These are phyloP conservation scores for Cucumis hystrix DNA, from an alignment of 306 rosid genomes.

Conservation along the genomic window DNA sequence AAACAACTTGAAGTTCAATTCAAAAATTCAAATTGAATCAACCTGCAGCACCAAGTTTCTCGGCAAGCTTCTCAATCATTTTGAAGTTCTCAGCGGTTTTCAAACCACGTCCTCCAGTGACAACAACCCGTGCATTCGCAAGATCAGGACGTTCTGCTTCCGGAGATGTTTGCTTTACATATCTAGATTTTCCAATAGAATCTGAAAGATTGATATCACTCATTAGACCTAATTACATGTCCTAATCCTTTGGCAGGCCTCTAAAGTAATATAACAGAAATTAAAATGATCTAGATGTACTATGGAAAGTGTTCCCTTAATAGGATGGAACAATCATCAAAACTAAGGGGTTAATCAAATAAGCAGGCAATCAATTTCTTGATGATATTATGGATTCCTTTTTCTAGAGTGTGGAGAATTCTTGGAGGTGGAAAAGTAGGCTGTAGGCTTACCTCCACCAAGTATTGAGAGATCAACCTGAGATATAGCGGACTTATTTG, in stretches of 20 bases:
- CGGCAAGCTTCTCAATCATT: conserved; percentile 82
- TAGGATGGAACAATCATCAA: not conserved
- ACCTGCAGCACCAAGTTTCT: conserved; percentile 91
- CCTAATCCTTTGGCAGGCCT: not conserved
- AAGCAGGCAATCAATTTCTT: not conserved
- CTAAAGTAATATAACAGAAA: not conserved
- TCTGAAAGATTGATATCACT: conserved; percentile 27
- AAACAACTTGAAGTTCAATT: conserved; percentile 2
- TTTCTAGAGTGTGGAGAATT: conserved; percentile 8
- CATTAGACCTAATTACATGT: not conserved
- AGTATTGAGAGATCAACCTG: conserved; percentile 91
- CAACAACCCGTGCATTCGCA: conserved; percentile 71
- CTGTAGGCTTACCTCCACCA: conserved; percentile 51
- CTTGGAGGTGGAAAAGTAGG: not conserved
- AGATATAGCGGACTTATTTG: conserved; percentile 51
- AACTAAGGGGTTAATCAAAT: not conserved
- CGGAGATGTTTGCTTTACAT: conserved; percentile 49
- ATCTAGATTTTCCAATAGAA: conserved; percentile 50
- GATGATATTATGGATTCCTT: not conserved
- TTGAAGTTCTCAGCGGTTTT: conserved; percentile 88
- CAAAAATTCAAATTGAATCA: conserved; percentile 3
- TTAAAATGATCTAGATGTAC: not conserved
- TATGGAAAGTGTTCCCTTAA: not conserved
- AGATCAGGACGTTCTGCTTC: conserved; percentile 80
- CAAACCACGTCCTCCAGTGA: conserved; percentile 82